Conservation (phyloP, 345 rosid genomes). For the Syzygium jambos region DNA sequence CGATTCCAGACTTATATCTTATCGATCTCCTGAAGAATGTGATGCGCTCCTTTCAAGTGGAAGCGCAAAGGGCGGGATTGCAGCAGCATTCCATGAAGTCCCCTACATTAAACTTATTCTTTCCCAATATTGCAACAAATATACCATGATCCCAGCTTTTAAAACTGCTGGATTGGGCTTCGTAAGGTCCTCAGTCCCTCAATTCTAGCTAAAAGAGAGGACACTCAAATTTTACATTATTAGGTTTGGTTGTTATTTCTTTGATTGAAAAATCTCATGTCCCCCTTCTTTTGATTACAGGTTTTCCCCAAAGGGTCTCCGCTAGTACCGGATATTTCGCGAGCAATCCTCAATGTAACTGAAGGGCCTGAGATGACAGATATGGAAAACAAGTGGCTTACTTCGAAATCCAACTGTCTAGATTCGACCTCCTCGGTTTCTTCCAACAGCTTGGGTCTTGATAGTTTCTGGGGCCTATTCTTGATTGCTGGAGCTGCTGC, state of each 20-base stretch:
- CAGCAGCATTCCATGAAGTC: neutral
- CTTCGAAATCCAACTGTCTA: neutral
- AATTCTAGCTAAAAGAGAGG: neutral
- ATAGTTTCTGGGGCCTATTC: neutral
- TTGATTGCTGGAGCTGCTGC: neutral
- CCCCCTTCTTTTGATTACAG: neutral
- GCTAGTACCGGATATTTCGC: neutral
- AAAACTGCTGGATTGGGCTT: neutral
- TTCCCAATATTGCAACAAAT: neutral
- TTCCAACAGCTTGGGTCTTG: neutral
- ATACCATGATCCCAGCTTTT: neutral
- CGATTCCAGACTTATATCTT: neutral
- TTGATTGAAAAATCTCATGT: neutral
- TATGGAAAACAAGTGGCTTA: neutral
- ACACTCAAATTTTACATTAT: neutral
- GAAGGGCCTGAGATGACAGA: neutral
- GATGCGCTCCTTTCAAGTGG: neutral
- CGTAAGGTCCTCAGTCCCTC: neutral
- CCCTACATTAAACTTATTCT: neutral
- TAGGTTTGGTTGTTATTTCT: fast-evolving
- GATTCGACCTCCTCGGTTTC: fast-evolving
- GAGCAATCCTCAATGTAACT: neutral
- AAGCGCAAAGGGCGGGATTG: neutral
- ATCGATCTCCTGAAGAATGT: neutral
- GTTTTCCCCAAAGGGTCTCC: neutral